A percentile compares a stretch with the other conserved stretches of the same genome.
Conservation (phyloP, 164 flowering plant species). For the Kalanchoe fedtschenkoi region DNA sequence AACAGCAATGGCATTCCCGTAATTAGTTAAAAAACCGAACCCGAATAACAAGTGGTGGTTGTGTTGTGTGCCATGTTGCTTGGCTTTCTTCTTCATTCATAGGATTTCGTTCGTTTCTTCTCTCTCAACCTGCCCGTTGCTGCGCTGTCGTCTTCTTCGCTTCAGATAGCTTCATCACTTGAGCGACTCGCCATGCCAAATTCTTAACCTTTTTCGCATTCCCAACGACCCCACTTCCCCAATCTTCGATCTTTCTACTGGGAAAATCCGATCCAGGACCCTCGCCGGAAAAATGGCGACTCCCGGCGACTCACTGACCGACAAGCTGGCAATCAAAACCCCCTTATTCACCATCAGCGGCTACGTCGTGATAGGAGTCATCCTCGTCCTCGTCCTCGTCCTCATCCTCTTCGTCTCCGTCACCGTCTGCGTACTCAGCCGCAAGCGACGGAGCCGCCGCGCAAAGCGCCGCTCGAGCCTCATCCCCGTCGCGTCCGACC, state of each 20-base stretch:
- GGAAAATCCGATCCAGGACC: background rate
- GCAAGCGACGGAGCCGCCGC: conserved; percentile 28
- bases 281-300: conserved; percentile 25
- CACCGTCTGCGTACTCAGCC: conserved; percentile 21
- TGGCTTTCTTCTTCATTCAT: too few relatives aligned
- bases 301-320: conserved; percentile 16
- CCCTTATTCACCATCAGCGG: conserved; percentile 35
- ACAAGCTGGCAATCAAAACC: conserved; percentile 18
- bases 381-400: conserved; percentile 9
- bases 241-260: background rate
- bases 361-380: conserved; percentile 28
- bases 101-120: too few relatives aligned
- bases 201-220: too few relatives aligned
- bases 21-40: too few relatives aligned
- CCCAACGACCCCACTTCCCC: background rate
- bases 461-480: conserved; percentile 38
- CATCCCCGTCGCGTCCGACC: conserved; percentile 40
- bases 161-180: too few relatives aligned
- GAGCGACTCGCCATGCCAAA: too few relatives aligned
- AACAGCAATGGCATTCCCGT: too few relatives aligned
- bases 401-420: conserved; percentile 15
- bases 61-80: background rate
- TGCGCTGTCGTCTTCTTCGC: background rate
- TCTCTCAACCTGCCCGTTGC: background rate
- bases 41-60: too few relatives aligned